Evolutionary conservation across 2,329 filamentous ascomycete genomes (phyloP).

Genomic region (Cladosporium austrohemisphaericum): DNA sequence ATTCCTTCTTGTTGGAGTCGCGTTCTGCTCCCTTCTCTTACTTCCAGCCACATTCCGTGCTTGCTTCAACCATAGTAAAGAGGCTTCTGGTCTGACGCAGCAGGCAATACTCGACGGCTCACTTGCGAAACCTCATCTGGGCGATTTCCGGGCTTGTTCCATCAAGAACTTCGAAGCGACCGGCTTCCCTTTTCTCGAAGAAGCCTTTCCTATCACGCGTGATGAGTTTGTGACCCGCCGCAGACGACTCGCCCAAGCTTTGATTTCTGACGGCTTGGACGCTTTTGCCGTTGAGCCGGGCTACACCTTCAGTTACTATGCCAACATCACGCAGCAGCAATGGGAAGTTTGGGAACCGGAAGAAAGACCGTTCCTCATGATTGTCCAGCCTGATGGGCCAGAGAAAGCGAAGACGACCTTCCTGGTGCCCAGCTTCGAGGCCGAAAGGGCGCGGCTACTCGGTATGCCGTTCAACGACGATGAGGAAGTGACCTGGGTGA

Average conservation of each 20-base stretch:
- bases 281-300: conserved; percentile 62
- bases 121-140: not conserved
- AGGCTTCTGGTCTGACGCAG: too few species aligned
- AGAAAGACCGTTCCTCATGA: conserved; percentile 61
- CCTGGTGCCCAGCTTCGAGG: conserved; percentile 58
- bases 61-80: too few species aligned
- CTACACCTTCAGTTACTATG: conserved; percentile 63
- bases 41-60: too few species aligned
- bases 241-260: conserved; percentile 53
- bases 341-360: conserved; percentile 66
- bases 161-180: conserved; percentile 48
- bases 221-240: conserved; percentile 55
- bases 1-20: too few species aligned
- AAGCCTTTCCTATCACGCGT: conserved; percentile 45
- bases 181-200: conserved; percentile 48
- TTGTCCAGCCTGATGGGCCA: conserved; percentile 51
- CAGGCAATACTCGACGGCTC: not conserved
- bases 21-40: too few species aligned
- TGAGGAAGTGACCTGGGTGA: conserved; percentile 48
- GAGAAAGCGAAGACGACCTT: conserved; percentile 56
- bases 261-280: conserved; percentile 51
- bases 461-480: conserved; percentile 52
- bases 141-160: conserved; percentile 47
- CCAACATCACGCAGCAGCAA: conserved; percentile 57
- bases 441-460: conserved; percentile 56